phyloP scores from a whole-genome alignment of 208 protist species.

The Trypanosoma avium region DNA sequence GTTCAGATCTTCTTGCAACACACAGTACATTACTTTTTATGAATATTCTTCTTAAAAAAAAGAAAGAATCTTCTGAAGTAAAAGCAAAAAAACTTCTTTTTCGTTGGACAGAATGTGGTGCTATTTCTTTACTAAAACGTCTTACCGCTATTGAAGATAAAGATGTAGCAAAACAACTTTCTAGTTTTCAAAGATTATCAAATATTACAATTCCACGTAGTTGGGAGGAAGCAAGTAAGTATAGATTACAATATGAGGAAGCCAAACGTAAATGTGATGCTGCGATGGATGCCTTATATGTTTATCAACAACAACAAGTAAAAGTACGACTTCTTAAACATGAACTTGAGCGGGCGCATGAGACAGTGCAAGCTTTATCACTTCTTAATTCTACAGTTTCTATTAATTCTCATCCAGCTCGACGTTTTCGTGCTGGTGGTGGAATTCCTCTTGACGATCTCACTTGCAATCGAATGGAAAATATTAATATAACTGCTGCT shows the following conservation, averaged over 20 bases:
- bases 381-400: slow-evolving; percentile 14
- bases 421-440: slow-evolving; percentile 28
- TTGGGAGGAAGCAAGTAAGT: slow-evolving; percentile 39
- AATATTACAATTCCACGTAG: slow-evolving; percentile 31
- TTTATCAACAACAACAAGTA: slow-evolving; percentile 34
- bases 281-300: slow-evolving; percentile 28
- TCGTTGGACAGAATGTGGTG: slow-evolving; percentile 34
- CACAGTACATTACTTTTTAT: slow-evolving; percentile 37
- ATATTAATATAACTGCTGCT: slow-evolving; percentile 10
- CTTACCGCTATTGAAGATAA: slow-evolving; percentile 33
- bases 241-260: slow-evolving; percentile 29
- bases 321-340: slow-evolving; percentile 33
- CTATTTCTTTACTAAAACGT: slow-evolving; percentile 21
- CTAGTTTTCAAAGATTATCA: slow-evolving; percentile 29
- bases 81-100: slow-evolving; percentile 40
- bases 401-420: slow-evolving; percentile 23
- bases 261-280: slow-evolving; percentile 20
- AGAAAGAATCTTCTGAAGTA: slow-evolving; percentile 22
- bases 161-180: slow-evolving; percentile 29
- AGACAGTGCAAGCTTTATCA: slow-evolving; percentile 23
- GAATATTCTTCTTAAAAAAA: slow-evolving; percentile 38
- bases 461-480: slow-evolving; percentile 11
- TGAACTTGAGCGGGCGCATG: slow-evolving; percentile 27
- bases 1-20: slow-evolving; percentile 26
- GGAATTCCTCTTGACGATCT: slow-evolving; percentile 14